Base-by-base conservation (phyloP, 257 asterid genomes). In the Nyctanthes arbortristis region DNA sequence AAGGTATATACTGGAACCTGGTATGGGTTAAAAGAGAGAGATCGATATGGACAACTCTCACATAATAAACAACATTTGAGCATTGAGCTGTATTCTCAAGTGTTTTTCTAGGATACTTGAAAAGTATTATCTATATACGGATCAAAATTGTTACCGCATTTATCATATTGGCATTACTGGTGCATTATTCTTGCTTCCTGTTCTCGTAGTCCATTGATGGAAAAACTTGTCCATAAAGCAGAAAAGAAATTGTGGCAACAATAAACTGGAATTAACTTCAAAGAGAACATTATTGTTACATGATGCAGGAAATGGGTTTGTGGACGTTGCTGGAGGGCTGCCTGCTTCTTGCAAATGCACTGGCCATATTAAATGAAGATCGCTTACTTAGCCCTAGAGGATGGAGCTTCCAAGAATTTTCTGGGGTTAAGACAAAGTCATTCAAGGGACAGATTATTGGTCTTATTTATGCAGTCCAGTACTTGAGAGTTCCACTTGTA, bases 361-460 rank as follows among this genome's bases (percentile, higher is more conserved):
- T 89, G 68, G 98, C 97, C 67, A 90, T 93, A 63, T 71, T 93
- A 65, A 93, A 93, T 16, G 98, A 93, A 75, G 98, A 93, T 71
- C 89, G 96, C 35, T 90, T 90, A 69, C 93, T 93, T 74, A 84
- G 93, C 18, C 95, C 95, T 0, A 88, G 91, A 82, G 95, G 98
- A 25, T 93, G 97, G 98, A 88, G 96, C 79, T 90, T 90, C 85
- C 96, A 93, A 75, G 97, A 90, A 74, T 93, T 77, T 64, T 87
- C 96, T 33, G 98, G 98, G 60, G 80, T 91, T 33, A 84, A 81
- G 70, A 85, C 91, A 73, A 91, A 90, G 78, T 88, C 98, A 7
- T 70, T 93, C 69, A 93, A 90, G 84, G 98, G 97, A 16, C 98
- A 87, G 84, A 81, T 93, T 75, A 87, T 93, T 30, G 98, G 97